A percentile compares a stretch with the other conserved stretches of the same genome.
phyloP scores from a whole-genome alignment of 148 eudicot genomes.

The Spergularia marina region DNA sequence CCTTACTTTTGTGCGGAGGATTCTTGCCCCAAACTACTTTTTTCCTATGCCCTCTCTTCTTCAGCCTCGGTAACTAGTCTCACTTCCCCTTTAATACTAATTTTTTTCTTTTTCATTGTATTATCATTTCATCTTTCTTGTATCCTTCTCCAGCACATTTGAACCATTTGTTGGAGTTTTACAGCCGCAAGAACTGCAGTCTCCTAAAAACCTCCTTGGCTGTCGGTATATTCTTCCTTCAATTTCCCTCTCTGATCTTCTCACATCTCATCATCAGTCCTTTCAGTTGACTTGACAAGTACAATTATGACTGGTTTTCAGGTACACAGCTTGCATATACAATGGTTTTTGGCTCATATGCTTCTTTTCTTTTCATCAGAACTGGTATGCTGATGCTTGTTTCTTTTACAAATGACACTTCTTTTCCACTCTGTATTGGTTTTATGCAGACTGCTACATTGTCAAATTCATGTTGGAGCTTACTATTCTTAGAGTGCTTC shows the following conservation, averaged over 20 bases:
- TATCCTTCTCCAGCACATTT: conserved; percentile 62
- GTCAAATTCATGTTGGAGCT: too few relatives aligned
- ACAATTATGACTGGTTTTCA: conserved; percentile 29
- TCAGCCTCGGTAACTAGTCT: conserved; percentile 80
- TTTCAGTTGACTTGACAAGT: background rate
- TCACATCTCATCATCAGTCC: too few relatives aligned
- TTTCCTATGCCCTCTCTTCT: conserved; percentile 75
- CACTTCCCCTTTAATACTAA: background rate
- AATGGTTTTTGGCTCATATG: conserved; percentile 80
- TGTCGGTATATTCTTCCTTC: conserved; percentile 48
- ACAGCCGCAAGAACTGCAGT: conserved; percentile 46
- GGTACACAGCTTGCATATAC: conserved; percentile 96
- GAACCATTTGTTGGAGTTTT: conserved; percentile 77
- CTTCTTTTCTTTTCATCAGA: conserved; percentile 76
- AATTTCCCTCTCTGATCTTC: too few relatives aligned
- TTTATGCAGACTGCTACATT: too few relatives aligned
- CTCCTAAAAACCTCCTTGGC: conserved; percentile 46
- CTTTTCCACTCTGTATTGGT: background rate
- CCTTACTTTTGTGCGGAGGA: conserved; percentile 91
- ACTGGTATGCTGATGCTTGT: conserved; percentile 50
- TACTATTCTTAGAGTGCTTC: too few relatives aligned
- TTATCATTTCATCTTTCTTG: background rate
- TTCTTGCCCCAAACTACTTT: conserved; percentile 57
- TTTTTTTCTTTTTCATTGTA: background rate
- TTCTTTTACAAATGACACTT: background rate